Evolutionary conservation across 2,329 filamentous ascomycete genomes (phyloP), one percentile per base, ranked within the genome.

Genomic region (Dothidotthia symphoricarpi): DNA sequence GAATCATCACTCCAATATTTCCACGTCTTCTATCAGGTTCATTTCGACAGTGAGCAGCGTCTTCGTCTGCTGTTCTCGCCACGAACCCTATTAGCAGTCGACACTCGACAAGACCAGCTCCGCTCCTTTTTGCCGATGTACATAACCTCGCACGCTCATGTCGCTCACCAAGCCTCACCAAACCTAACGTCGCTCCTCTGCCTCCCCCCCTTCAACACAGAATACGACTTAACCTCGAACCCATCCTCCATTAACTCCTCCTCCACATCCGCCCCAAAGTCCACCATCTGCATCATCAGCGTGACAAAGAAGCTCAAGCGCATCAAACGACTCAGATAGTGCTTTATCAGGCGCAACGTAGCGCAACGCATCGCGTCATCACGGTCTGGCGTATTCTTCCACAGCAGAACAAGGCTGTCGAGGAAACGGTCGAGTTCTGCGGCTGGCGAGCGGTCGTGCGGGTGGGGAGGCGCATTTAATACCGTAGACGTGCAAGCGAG

Each of bases 331-430:
- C 28, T 36, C 4, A 60, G 28, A 4, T 38, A 11, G 2, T 37
- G 35, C 37, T 53, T 56, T 28, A 59, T 35, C 24, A 56, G 12
- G 16, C 51, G 43, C 24, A 60, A 29, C 13, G 41, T 44, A 0
- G 39, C 43, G 12, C 25, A 27, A 12, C 55, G 50, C 41, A 60
- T 31, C 8, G 30, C n/a, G 24, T 59, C 55, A 4, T 30, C 6
- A 7, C 39, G 31, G 12, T 34, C 16, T 2, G 14, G 4, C 6
- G 57, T 57, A 16, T 57, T 57, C 17, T 36, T 38, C 53, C 55
- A 59, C 9, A 58, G 34, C 25, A 59, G 38, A 10, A 50, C 45
- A 2, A 61, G 14, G 0, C 52, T 57, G 17, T 59, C 39, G 0
- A 59, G 41, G 25, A 59, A 51, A 4, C 41, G 43, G 25, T 51